phyloP scores from a whole-genome alignment of 768 basidiomycete genomes.

The Harrya chromipes region DNA sequence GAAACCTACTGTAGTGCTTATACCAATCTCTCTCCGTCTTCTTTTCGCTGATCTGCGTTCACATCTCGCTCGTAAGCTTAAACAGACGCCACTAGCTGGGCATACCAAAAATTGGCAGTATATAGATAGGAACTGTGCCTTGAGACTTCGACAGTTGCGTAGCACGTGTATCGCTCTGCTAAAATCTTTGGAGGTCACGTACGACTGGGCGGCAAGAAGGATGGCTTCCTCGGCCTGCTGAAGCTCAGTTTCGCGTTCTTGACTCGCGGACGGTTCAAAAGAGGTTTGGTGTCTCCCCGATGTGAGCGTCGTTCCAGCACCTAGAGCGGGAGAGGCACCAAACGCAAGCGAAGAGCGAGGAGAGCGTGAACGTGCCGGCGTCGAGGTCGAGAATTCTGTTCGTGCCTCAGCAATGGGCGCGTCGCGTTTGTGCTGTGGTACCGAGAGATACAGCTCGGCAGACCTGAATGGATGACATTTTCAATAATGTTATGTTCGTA shows the following conservation, averaged over 20 bases:
- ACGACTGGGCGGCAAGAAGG: conserved; percentile 68
- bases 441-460: conserved; percentile 67
- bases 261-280: conserved; percentile 23
- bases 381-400: conserved; percentile 54
- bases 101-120: conserved; percentile 88
- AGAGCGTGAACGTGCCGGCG: conserved; percentile 49
- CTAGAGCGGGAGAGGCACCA: conserved; percentile 19
- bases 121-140: conserved; percentile 70
- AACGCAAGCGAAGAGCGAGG: conserved; percentile 40
- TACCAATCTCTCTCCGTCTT: conserved; percentile 83
- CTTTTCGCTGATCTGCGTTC: conserved; percentile 73
- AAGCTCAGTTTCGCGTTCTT: conserved; percentile 41
- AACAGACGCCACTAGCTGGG: conserved; percentile 11
- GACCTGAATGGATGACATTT: conserved; percentile 48
- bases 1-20: conserved; percentile 64
- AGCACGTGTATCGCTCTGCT: conserved; percentile 67
- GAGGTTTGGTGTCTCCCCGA: conserved; percentile 8
- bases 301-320: conserved; percentile 34
- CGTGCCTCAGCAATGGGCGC: conserved; percentile 23
- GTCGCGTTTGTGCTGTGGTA: conserved; percentile 48
- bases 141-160: conserved; percentile 60
- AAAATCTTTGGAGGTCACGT: conserved; percentile 76
- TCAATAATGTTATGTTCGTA: conserved; percentile 12
- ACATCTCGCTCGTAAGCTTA: conserved; percentile 1
- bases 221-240: conserved; percentile 67